Base-by-base conservation (phyloP, 305 asterid species). In the Rubia tinctorum region DNA sequence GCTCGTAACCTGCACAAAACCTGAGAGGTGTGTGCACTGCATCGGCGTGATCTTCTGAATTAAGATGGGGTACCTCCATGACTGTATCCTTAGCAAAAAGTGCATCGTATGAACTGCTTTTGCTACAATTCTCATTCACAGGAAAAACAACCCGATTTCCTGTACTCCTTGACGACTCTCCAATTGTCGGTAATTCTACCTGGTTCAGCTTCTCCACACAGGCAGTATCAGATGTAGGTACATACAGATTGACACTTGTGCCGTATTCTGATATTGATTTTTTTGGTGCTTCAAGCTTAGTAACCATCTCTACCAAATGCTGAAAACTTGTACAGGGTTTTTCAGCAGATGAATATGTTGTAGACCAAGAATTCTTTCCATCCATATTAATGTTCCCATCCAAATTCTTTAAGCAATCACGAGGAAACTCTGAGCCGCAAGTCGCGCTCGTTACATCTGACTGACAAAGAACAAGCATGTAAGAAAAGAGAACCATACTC, bases 1-100 rank as follows among this genome's bases (percentile, higher is more conserved):
- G 91, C 81, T 95, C 99, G 69, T 84, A 89, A 73, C 96, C 98
- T 73, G 88, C 86, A 79, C 83, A 80, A 75, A 88, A 88, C 81
- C 86, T 82, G 80, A 86, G 82, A 75, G 99, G 87, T 70, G 82
- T 80, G 59, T 76, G 71, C 77, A n/a, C 77, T 58, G 77, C 66
- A 72, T 83, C 84, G 42, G 79, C 53, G 23, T 47, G 73, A 76
- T 78, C 85, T 69, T 80, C 89, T 49, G 83, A 71, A 73, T 84
- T 83, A 76, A 74, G 76, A 63, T 59, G 47, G 0, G 87, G 66
- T 47, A 76, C 62, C 73, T 74, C 82, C 66, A 69, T 75, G 63
- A 72, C 76, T 69, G 86, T 75, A 78, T 73, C 64, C 66, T 77
- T 80, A 62, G 85, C 68, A n/a, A 76, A 76, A 49, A 73, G 67